Percentiles rank a stretch among this genome's conserved stretches.
phyloP scores from a whole-genome alignment of 495 filamentous ascomycete genomes.

The Oidiodendron maius region DNA sequence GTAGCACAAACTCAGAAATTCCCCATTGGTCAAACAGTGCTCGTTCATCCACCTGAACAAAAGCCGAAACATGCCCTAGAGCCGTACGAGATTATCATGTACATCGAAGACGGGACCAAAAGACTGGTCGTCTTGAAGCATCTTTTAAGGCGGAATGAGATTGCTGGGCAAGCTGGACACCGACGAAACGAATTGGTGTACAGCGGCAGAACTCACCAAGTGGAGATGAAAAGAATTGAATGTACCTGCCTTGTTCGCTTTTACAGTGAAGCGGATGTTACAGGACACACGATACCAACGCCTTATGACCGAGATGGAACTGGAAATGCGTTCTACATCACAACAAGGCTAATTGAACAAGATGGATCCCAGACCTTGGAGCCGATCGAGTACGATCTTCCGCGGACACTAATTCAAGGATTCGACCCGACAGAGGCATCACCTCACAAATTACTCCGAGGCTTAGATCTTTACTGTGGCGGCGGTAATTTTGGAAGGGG shows the following conservation, averaged over 20 bases:
- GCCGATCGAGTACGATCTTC: conserved; percentile 13
- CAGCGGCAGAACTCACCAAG: conserved; percentile 36
- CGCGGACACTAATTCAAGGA: conserved; percentile 43
- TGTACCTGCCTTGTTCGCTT: conserved; percentile 54
- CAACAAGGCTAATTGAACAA: conserved; percentile 24
- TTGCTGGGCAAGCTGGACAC: conserved; percentile 28
- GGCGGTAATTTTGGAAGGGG: conserved; percentile 70
- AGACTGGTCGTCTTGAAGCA: conserved; percentile 34
- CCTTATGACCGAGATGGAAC: conserved; percentile 60
- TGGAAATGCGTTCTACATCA: conserved; percentile 60
- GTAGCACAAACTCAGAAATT: neutral
- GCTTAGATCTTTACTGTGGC: conserved; percentile 67
- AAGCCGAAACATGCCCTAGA: conserved; percentile 34
- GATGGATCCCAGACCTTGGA: neutral
- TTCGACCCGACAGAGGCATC: conserved; percentile 35
- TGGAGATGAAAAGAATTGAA: conserved; percentile 34
- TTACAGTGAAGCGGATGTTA: conserved; percentile 31
- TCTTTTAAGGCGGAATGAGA: conserved; percentile 36
- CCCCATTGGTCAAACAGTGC: conserved; percentile 50
- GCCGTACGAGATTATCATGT: conserved; percentile 44
- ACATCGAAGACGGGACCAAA: conserved; percentile 28
- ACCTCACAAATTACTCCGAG: conserved; percentile 31
- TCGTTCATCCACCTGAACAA: conserved; percentile 26
- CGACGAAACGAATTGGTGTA: conserved; percentile 64
- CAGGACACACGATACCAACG: conserved; percentile 37